These are phyloP conservation scores for Daedaleopsis sinensis DNA, from an alignment of 768 basidiomycete genomes.

Conservation along the genomic window DNA sequence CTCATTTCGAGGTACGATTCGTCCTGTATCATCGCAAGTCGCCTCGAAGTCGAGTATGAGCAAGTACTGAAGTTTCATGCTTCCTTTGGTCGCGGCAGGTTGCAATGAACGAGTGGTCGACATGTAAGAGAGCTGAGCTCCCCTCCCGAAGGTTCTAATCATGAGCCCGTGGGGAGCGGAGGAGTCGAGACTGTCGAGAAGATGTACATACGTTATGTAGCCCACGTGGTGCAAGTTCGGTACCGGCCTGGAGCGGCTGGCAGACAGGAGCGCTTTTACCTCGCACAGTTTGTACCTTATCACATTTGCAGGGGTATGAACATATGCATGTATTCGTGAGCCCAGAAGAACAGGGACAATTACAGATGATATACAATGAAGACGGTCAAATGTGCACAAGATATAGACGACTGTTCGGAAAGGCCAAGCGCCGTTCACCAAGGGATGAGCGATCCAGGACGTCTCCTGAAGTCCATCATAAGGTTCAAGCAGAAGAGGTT, in stretches of 20 bases:
- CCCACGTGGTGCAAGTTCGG: too few relatives aligned
- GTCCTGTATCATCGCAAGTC: slow-evolving; percentile 25
- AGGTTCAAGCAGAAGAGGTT: slow-evolving; percentile 83
- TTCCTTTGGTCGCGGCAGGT: neutral
- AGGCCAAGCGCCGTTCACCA: slow-evolving; percentile 24
- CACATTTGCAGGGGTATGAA: too few relatives aligned
- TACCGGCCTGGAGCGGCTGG: too few relatives aligned
- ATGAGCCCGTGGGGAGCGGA: too few relatives aligned
- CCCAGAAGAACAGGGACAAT: neutral
- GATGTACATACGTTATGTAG: too few relatives aligned
- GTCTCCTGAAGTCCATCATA: slow-evolving; percentile 71
- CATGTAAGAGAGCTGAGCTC: neutral
- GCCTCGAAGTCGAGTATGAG: slow-evolving; percentile 35
- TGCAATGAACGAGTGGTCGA: neutral
- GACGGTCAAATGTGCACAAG: neutral
- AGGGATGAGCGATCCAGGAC: slow-evolving; percentile 23
- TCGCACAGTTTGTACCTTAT: too few relatives aligned
- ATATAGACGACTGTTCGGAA: neutral
- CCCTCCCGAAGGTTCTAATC: too few relatives aligned
- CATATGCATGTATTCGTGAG: neutral
- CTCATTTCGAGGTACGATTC: slow-evolving; percentile 5
- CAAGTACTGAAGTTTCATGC: slow-evolving; percentile 20
- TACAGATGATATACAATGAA: neutral
- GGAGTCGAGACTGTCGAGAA: too few relatives aligned
- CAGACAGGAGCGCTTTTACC: too few relatives aligned